Conservation (phyloP, 192 early-diverging fungal genomes). For the Gamsiella multidivaricata region DNA sequence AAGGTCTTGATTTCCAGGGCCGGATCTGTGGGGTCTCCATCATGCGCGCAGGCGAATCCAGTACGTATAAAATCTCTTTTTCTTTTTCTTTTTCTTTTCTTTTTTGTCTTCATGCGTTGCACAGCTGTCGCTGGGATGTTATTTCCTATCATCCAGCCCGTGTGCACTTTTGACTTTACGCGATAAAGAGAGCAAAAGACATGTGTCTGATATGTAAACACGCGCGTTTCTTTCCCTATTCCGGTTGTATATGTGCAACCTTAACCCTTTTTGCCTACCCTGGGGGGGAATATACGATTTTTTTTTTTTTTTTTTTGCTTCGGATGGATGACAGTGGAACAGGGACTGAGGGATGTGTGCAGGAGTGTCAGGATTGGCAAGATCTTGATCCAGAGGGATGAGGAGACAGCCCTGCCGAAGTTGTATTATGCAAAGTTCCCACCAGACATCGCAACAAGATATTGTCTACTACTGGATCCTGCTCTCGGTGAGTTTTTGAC, state of each 20-base stretch:
- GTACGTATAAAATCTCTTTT: background rate
- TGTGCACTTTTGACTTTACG: no score
- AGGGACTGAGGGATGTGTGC: constrained; percentile 71
- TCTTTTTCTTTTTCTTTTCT: background rate
- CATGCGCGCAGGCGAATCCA: constrained; percentile 91
- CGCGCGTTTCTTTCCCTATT: background rate
- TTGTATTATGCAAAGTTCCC: constrained; percentile 92
- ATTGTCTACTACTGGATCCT: constrained; percentile 87
- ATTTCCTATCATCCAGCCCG: no score
- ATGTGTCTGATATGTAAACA: background rate
- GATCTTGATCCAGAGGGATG: constrained; percentile 92
- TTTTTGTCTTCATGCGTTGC: constrained; percentile 3
- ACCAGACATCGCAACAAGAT: constrained; percentile 79
- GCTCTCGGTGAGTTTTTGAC: constrained; percentile 76
- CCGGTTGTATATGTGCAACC: background rate
- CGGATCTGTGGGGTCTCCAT: constrained; percentile 92
- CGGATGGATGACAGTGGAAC: constrained; percentile 68
- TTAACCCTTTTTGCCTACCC: constrained; percentile 1
- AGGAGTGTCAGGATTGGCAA: constrained; percentile 89
- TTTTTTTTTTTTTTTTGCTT: background rate
- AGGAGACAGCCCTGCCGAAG: constrained; percentile 87
- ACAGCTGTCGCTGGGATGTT: background rate
- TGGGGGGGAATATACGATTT: no score
- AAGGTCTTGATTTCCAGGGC: constrained; percentile 51
- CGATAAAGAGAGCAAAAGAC: no score